Evolutionary conservation across 75 land plant genomes (phyloP).

Genomic region (Ceratopteris richardii): DNA sequence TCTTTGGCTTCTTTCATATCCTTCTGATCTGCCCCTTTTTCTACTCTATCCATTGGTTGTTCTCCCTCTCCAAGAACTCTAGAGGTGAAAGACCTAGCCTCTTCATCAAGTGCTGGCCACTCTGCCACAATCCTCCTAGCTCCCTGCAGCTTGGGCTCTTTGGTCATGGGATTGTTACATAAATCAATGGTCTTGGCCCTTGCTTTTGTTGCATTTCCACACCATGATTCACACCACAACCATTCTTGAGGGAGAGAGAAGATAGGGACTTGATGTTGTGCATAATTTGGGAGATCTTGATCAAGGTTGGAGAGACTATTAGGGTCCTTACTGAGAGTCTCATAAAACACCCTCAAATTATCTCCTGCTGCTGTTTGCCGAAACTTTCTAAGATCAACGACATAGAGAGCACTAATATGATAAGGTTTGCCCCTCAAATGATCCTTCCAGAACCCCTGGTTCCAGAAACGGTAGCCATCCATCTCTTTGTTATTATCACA

Average conservation of each 20-base stretch:
- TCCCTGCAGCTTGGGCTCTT: constrained; percentile 97
- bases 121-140: constrained; percentile 90
- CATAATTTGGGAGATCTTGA: constrained; percentile 99
- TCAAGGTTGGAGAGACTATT: constrained; percentile 94
- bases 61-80: too few species aligned
- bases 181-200: constrained; percentile 95
- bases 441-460: constrained; percentile 99
- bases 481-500: constrained; percentile 98
- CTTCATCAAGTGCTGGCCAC: constrained; percentile 83
- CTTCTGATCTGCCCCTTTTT: too few species aligned
- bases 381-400: constrained; percentile 83
- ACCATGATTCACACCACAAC: constrained; percentile 99
- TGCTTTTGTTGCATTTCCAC: constrained; percentile 90
- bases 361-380: constrained; percentile 97
- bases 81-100: constrained; percentile 41
- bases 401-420: constrained; percentile 98
- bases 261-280: constrained; percentile 92
- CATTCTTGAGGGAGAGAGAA: constrained; percentile 97
- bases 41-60: too few species aligned
- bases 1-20: too few species aligned
- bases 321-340: constrained; percentile 94
- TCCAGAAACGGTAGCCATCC: constrained; percentile 98
- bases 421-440: constrained; percentile 90
- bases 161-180: constrained; percentile 99
- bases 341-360: constrained; percentile 86